Conservation (phyloP, 2,329 filamentous ascomycete genomes). For the Fusarium illudens region DNA sequence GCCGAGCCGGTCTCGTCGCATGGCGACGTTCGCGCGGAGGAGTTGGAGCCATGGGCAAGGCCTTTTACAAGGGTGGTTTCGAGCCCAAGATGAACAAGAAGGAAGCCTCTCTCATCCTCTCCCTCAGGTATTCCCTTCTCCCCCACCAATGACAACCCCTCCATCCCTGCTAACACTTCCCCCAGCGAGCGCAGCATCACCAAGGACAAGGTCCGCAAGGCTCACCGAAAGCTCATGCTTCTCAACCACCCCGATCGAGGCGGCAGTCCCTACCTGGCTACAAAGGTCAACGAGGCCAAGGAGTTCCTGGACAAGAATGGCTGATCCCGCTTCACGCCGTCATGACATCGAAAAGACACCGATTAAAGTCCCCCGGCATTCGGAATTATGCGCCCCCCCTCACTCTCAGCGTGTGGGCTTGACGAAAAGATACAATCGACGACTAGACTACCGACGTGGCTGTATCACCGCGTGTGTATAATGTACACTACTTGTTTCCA, state of each 20-base stretch:
- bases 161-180: constrained; percentile 12
- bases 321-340: constrained; percentile 23
- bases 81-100: constrained; percentile 92
- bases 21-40: constrained; percentile 82
- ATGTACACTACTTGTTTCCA: constrained; percentile 54
- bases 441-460: constrained; percentile 15
- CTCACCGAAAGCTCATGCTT: constrained; percentile 94
- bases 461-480: constrained; percentile 38
- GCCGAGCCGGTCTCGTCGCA: constrained; percentile 90
- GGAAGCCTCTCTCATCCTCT: constrained; percentile 90
- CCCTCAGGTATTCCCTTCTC: constrained; percentile 73
- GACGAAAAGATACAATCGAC: constrained; percentile 19
- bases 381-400: constrained; percentile 3
- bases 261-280: constrained; percentile 94
- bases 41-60: constrained; percentile 82
- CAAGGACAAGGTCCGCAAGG: constrained; percentile 94
- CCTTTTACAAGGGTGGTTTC: constrained; percentile 99
- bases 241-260: constrained; percentile 98
- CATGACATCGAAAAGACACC: constrained; percentile 15
- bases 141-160: not conserved
- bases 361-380: not conserved
- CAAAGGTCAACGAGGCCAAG: constrained; percentile 98
- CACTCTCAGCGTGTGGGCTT: not conserved
- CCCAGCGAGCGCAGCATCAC: constrained; percentile 83
- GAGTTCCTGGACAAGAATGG: constrained; percentile 84